Base-by-base conservation (phyloP, 2,329 filamentous ascomycete species). In the Fusarium nanum region DNA sequence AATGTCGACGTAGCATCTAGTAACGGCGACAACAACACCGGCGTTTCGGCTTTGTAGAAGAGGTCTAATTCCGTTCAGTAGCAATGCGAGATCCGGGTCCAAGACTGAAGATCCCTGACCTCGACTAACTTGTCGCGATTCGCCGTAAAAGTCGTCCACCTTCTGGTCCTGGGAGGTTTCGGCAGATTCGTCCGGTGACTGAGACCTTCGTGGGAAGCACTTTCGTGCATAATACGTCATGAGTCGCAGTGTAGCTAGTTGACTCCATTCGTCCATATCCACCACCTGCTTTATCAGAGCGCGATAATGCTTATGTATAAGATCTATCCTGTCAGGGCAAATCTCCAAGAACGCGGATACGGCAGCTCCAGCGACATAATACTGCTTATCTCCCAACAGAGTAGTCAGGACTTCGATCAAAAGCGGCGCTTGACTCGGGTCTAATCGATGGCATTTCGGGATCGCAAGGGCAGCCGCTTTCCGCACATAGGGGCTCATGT, bases 251-350 rank as follows among this genome's bases (percentile, higher is more conserved):
- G 92, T 92, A 4, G 93, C 92, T 56, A 98, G 80, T 81, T 99
- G 96, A 44, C 94, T 92, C 96, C 96, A 99, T 81, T 99, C 96
- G 76, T 99, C 96, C 96, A 99, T 99, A 78, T 99, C 96, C 25
- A 98, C 93, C 55, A 98, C 83, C 83, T 98, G 97, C 79, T 90
- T 93, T 68, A 97, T 90, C 68, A 99, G 83, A 37, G 88, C 86
- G 53, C 93, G 89, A 81, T 98, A 99, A 77, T 97, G 92, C 71
- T 92, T 90, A 80, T 99, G 96, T 72, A 99, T 90, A 64, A 99
- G 83, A 77, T 98, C 94, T 69, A 97, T 86, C 56, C 92, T 86
- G 18, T 97, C 91, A 0, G 96, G 94, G 72, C 95, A 98, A 28
- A 98, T 85, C 70, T 97, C 93, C 79, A 97, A 81, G 75, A 97